Percentiles rank a stretch among this genome's conserved stretches.
Conservation (phyloP, 257 asterid species). For the Datura wrightii region DNA sequence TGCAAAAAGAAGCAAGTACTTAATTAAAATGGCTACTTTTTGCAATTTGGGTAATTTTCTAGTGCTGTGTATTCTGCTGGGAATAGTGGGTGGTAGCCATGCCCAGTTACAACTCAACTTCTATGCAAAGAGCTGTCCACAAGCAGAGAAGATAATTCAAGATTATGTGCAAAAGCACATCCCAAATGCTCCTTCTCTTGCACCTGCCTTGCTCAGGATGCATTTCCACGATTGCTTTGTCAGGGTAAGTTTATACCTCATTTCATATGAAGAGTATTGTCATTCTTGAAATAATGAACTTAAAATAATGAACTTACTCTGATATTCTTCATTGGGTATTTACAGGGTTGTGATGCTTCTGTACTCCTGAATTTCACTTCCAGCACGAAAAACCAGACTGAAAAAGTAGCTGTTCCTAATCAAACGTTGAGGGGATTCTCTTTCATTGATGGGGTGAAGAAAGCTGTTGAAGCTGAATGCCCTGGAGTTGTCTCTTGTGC, state of each 20-base stretch:
- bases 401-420: slow-evolving; percentile 41
- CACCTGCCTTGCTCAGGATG: too few relatives aligned
- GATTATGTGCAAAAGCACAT: neutral
- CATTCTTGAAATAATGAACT: too few relatives aligned
- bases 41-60: slow-evolving; percentile 12
- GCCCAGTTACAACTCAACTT: slow-evolving; percentile 52
- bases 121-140: neutral
- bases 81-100: slow-evolving; percentile 32
- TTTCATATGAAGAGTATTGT: neutral
- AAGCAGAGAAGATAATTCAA: slow-evolving; percentile 9
- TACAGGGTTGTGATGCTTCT: slow-evolving; percentile 50
- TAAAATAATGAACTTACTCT: too few relatives aligned
- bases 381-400: slow-evolving; percentile 38
- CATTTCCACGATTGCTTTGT: slow-evolving; percentile 41
- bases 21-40: slow-evolving; percentile 43
- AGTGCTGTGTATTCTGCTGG: slow-evolving; percentile 31
- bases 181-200: neutral
- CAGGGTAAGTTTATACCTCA: slow-evolving; percentile 30
- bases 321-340: too few relatives aligned
- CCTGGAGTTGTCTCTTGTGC: slow-evolving; percentile 49
- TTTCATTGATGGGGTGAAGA: slow-evolving; percentile 44
- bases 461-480: slow-evolving; percentile 38
- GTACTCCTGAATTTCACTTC: slow-evolving; percentile 44
- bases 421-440: slow-evolving; percentile 38
- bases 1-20: neutral